A percentile compares a stretch with the other conserved stretches of the same genome.
Evolutionary conservation across 2,329 filamentous ascomycete species (phyloP).

Genomic region (Aspergillus candidus): DNA sequence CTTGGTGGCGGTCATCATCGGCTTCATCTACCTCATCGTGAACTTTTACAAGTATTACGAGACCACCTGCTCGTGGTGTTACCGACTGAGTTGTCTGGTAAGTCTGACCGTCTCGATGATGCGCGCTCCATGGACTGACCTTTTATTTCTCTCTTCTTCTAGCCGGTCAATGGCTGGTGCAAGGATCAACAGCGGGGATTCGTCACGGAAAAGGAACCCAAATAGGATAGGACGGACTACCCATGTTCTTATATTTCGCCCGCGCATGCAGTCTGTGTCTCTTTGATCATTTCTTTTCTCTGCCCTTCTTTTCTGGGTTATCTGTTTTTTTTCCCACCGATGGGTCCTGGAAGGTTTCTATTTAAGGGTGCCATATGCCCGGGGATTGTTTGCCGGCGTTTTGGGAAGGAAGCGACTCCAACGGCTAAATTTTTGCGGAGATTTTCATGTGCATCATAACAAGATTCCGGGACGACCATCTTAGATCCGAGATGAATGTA

Average conservation of each 20-base stretch:
- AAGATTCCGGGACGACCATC: too few relatives aligned
- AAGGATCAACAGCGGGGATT: constrained; percentile 33
- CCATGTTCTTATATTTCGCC: too few relatives aligned
- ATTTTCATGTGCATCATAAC: too few relatives aligned
- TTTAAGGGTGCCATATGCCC: neutral
- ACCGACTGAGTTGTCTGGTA: constrained; percentile 88
- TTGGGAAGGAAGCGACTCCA: too few relatives aligned
- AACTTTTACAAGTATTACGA: constrained; percentile 78
- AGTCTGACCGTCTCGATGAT: constrained; percentile 38
- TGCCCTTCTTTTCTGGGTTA: neutral
- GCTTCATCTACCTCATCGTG: constrained; percentile 78
- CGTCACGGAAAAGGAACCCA: constrained; percentile 1
- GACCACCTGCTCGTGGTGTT: constrained; percentile 82
- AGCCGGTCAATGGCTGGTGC: constrained; percentile 44
- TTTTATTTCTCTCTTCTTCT: neutral
- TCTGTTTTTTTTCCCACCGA: neutral
- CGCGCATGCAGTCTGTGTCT: too few relatives aligned
- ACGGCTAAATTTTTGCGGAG: too few relatives aligned
- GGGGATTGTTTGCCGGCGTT: too few relatives aligned
- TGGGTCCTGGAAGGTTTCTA: neutral
- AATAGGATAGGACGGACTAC: neutral
- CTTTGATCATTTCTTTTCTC: neutral
- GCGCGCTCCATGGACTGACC: too few relatives aligned
- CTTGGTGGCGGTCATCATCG: constrained; percentile 72
- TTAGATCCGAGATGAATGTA: neutral